phyloP scores from a whole-genome alignment of 2,329 filamentous ascomycete genomes.

The Calonectria henricotiae region DNA sequence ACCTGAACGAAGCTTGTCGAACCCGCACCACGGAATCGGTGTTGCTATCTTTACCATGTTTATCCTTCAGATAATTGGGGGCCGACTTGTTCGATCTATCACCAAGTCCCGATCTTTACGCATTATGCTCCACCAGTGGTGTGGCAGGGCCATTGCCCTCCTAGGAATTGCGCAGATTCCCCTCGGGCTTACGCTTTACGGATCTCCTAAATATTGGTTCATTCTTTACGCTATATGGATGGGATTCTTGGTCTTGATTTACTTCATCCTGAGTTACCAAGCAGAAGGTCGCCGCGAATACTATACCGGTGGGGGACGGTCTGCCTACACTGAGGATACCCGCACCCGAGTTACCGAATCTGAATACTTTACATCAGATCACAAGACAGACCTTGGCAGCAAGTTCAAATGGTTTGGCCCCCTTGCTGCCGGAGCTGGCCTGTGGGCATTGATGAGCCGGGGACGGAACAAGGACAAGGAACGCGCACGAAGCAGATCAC shows the following conservation, averaged over 20 bases:
- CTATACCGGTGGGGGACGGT: slow-evolving; percentile 72
- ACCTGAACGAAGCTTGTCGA: slow-evolving; percentile 79
- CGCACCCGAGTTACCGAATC: slow-evolving; percentile 60
- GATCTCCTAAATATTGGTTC: slow-evolving; percentile 88
- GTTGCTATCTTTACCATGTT: slow-evolving; percentile 84
- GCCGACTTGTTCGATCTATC: slow-evolving; percentile 74
- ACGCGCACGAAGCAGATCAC: slow-evolving; percentile 61
- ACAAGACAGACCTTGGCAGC: slow-evolving; percentile 54
- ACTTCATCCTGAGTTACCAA: slow-evolving; percentile 85
- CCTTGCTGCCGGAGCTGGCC: slow-evolving; percentile 68
- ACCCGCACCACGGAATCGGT: slow-evolving; percentile 89
- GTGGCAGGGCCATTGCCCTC: slow-evolving; percentile 83
- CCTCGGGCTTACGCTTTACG: slow-evolving; percentile 91
- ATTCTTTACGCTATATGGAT: slow-evolving; percentile 89
- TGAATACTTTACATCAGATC: slow-evolving; percentile 60
- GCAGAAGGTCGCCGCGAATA: slow-evolving; percentile 71
- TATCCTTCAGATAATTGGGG: slow-evolving; percentile 80
- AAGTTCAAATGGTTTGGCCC: slow-evolving; percentile 68
- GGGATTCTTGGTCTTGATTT: slow-evolving; percentile 79
- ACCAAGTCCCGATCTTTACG: slow-evolving; percentile 67
- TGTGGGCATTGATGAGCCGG: slow-evolving; percentile 63
- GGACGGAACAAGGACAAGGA: slow-evolving; percentile 63
- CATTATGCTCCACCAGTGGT: slow-evolving; percentile 87
- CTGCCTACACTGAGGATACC: slow-evolving; percentile 66
- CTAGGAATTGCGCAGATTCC: slow-evolving; percentile 91